Conservation (phyloP, 2,329 filamentous ascomycete genomes). For the Paracamarosporium sp. region DNA sequence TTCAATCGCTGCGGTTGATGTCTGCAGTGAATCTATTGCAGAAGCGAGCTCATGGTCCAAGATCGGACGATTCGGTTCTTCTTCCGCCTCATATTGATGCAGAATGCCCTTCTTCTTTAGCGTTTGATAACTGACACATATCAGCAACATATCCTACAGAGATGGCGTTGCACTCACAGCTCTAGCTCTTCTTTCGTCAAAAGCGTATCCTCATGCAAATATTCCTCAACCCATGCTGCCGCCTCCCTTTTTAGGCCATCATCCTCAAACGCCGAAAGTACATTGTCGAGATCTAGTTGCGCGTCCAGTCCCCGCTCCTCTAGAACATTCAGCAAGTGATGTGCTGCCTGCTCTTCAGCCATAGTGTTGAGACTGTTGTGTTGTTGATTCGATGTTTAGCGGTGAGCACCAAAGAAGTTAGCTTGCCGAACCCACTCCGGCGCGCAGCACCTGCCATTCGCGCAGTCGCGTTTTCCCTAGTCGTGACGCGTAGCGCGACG, state of each 20-base stretch:
- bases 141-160: not conserved
- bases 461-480: constrained; percentile 40
- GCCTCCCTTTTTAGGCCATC: constrained; percentile 49
- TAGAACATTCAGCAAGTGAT: constrained; percentile 52
- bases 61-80: constrained; percentile 53
- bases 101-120: constrained; percentile 41
- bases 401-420: constrained; percentile 27
- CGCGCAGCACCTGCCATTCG: constrained; percentile 18
- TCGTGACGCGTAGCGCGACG: constrained; percentile 32
- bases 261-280: constrained; percentile 56
- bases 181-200: constrained; percentile 58
- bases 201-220: constrained; percentile 54
- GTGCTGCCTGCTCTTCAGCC: constrained; percentile 46
- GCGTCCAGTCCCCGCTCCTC: constrained; percentile 53
- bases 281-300: constrained; percentile 49
- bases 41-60: constrained; percentile 65
- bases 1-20: constrained; percentile 69
- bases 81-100: constrained; percentile 38
- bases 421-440: constrained; percentile 20
- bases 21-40: constrained; percentile 69
- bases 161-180: constrained; percentile 43
- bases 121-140: constrained; percentile 35
- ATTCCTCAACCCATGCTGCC: constrained; percentile 55
- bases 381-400: constrained; percentile 32
- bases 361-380: constrained; percentile 22